Percentiles rank a stretch among this genome's conserved stretches.
Evolutionary conservation across 345 rosid genomes (phyloP).

Genomic region (Populus tremula): DNA sequence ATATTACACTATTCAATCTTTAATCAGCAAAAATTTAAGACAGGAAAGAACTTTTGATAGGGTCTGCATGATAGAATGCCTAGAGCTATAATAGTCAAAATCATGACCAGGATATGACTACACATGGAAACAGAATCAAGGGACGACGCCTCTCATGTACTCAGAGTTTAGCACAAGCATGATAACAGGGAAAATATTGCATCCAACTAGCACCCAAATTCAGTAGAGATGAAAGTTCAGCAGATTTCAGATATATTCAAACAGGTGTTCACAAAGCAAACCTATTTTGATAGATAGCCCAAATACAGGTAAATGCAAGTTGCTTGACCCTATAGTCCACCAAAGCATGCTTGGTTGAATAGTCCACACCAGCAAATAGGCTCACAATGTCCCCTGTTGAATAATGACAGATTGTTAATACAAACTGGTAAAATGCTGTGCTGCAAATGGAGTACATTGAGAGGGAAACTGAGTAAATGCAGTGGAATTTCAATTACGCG

Average conservation of each 20-base stretch:
- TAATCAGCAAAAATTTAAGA: neutral
- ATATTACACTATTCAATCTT: neutral
- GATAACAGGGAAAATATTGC: neutral
- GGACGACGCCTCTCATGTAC: neutral
- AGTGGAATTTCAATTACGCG: neutral
- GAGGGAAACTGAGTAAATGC: neutral
- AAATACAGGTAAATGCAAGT: slow-evolving; percentile 65
- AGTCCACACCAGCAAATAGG: slow-evolving; percentile 64
- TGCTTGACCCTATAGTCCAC: slow-evolving; percentile 79
- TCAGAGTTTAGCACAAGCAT: neutral
- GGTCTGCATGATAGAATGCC: neutral
- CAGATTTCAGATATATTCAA: neutral
- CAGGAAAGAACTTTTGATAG: neutral
- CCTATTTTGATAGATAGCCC: slow-evolving; percentile 84
- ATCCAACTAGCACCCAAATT: slow-evolving; percentile 11
- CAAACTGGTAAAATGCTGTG: slow-evolving; percentile 12
- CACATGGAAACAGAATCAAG: neutral
- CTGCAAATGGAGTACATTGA: neutral
- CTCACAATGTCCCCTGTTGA: slow-evolving; percentile 64
- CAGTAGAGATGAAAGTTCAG: neutral
- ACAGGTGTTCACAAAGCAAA: slow-evolving; percentile 23
- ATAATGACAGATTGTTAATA: slow-evolving; percentile 24
- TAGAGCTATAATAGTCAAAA: neutral
- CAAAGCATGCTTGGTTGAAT: slow-evolving; percentile 42
- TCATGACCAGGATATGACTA: neutral